Base-by-base conservation (phyloP, 73 alveolate genomes). In the Paraurostyla sp. region DNA sequence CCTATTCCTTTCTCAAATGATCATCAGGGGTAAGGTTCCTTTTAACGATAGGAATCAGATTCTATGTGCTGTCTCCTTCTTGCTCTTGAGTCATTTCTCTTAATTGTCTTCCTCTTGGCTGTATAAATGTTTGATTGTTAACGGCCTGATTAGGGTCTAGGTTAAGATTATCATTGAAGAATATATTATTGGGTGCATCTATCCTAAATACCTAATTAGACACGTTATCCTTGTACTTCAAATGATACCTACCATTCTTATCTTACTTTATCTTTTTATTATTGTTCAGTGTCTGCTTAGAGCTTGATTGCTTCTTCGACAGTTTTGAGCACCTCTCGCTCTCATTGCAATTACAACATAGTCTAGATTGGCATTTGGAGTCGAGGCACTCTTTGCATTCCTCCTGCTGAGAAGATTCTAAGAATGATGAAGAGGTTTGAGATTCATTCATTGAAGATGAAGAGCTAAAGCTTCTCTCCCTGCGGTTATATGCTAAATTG, bases 21-120 rank as follows among this genome's bases (percentile, higher is more conserved):
- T 78, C 89, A 78, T 78, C 89, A 2, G 89, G 89, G n/a, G 89
- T 78, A 6, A 78, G 32, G 41, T 78, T 78, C 40, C 89, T 50
- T 54, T 78, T 78, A 4, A 78, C 78, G 0, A 78, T 36, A 3
- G 89, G 89, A 33, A 51, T 38, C 32, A 78, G 41, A 73, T 65
- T 65, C 20, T 65, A 40, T 13, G 86, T 23, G 13, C n/a, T 6
- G 2, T 49, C 41, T 22, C 11, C 18, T 6, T 69, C 62, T 7
- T n/a, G 4, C 6, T 3, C 40, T 69, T n/a, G 22, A 7, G 35
- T 15, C 35, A 22, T 7, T 1, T 45, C 22, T 73, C 22, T 73
- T 30, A 25, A 22, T 29, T 23, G 71, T 30, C 86, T 49, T 23
- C 86, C 86, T 73, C 86, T n/a, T 16, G 41, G 38, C 71, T 69